Conservation (phyloP, 345 rosid genomes). For the Bretschneidera sinensis region DNA sequence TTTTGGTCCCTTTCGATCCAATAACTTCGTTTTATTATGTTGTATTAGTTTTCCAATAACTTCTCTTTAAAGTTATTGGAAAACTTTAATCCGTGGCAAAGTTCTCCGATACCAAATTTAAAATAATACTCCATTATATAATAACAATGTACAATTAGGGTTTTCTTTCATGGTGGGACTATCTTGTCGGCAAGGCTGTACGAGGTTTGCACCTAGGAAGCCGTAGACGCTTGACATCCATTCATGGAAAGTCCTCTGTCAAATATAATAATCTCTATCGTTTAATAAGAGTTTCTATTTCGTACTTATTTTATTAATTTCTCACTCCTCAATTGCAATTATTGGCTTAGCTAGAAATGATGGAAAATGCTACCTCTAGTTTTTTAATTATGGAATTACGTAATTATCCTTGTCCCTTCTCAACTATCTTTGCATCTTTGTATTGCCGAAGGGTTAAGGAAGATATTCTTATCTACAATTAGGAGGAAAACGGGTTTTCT, state of each 20-base stretch:
- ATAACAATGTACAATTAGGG: constrained; percentile 19
- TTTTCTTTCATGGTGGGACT: constrained; percentile 24
- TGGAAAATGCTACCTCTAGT: constrained; percentile 1
- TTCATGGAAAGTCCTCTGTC: constrained; percentile 16
- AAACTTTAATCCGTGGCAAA: too few relatives aligned
- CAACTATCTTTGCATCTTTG: too few relatives aligned
- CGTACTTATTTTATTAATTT: not conserved
- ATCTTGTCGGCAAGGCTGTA: constrained; percentile 68
- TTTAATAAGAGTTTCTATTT: constrained; percentile 17
- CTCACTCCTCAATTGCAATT: constrained; percentile 11
- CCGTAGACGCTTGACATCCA: constrained; percentile 66
- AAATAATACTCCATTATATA: too few relatives aligned
- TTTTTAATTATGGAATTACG: constrained; percentile 4
- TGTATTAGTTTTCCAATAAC: too few relatives aligned
- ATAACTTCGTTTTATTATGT: too few relatives aligned
- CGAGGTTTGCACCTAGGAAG: constrained; percentile 63
- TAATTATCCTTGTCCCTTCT: constrained; percentile 7
- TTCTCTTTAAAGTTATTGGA: too few relatives aligned
- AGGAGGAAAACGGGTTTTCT: too few relatives aligned
- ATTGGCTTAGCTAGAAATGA: constrained; percentile 20
- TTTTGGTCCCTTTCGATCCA: too few relatives aligned
- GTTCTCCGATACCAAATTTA: too few relatives aligned
- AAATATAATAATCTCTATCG: constrained; percentile 11
- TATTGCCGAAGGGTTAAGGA: too few relatives aligned
- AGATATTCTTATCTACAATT: too few relatives aligned